These are phyloP conservation scores for Prunus armeniaca DNA, from an alignment of 306 rosid genomes.

Conservation along the genomic window DNA sequence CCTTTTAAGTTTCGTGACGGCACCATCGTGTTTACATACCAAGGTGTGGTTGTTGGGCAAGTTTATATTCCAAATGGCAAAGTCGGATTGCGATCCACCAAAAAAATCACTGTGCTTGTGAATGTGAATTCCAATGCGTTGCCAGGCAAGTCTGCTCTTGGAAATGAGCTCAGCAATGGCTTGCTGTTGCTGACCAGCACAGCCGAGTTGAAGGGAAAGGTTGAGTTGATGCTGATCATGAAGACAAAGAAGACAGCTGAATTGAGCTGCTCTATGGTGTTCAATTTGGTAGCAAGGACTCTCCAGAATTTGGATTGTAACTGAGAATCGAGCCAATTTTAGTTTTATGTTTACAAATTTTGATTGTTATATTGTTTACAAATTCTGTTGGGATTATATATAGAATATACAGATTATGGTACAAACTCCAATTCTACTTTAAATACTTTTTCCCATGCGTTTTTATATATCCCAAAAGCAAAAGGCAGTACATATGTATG, in stretches of 20 bases:
- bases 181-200: conserved; percentile 15
- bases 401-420: not conserved
- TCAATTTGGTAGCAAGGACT: conserved; percentile 5
- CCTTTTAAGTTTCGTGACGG: conserved; percentile 22
- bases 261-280: conserved; percentile 26
- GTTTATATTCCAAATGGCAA: conserved; percentile 19
- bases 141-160: conserved; percentile 8
- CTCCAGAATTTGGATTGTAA: conserved; percentile 6
- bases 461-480: no score
- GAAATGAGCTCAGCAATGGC: conserved; percentile 17
- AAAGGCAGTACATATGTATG: no score
- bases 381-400: not conserved
- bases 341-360: not conserved
- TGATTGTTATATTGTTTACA: not conserved
- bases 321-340: not conserved
- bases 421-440: no score
- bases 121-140: conserved; percentile 15
- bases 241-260: conserved; percentile 25
- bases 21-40: conserved; percentile 10
- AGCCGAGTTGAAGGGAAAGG: conserved; percentile 31
- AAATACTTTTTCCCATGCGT: no score
- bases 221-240: conserved; percentile 17
- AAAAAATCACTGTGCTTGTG: conserved; percentile 22
- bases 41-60: conserved; percentile 20
- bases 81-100: conserved; percentile 19